Conservation (phyloP, 1,284 basidiomycete genomes). For the Apiotrichum porosum region DNA sequence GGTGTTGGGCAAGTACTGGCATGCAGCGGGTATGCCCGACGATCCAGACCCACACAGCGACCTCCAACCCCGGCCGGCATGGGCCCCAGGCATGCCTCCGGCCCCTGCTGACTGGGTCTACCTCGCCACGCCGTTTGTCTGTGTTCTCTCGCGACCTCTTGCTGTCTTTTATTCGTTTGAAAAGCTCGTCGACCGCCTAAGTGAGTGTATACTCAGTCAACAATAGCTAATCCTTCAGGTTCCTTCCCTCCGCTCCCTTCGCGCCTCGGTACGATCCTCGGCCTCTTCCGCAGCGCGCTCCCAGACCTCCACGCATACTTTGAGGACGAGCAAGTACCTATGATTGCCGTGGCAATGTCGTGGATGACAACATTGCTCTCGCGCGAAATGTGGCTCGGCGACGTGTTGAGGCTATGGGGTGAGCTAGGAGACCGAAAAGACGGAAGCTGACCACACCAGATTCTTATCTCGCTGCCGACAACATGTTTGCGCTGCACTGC, state of each 20-base stretch:
- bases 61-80: constrained; percentile 1
- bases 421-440: constrained; percentile 14
- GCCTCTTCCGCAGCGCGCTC: constrained; percentile 37
- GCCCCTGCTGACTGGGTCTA: constrained; percentile 40
- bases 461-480: constrained; percentile 41
- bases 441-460: constrained; percentile 19
- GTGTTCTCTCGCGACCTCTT: constrained; percentile 34
- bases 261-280: constrained; percentile 38
- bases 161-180: constrained; percentile 40
- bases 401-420: constrained; percentile 46
- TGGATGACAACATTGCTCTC: constrained; percentile 44
- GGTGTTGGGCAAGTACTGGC: constrained; percentile 42
- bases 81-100: constrained; percentile 7
- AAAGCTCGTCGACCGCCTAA: constrained; percentile 35
- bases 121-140: constrained; percentile 42
- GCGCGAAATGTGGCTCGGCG: constrained; percentile 45
- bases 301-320: constrained; percentile 46
- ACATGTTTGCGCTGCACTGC: constrained; percentile 46
- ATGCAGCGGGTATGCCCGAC: constrained; percentile 21
- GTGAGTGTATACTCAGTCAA: too few species aligned
- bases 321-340: constrained; percentile 47
- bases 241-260: constrained; percentile 39
- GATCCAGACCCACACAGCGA: neutral
- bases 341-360: constrained; percentile 37
- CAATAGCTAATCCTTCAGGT: too few species aligned